phyloP scores from a whole-genome alignment of 1,284 basidiomycete species.

The Trichosporon faecale region DNA sequence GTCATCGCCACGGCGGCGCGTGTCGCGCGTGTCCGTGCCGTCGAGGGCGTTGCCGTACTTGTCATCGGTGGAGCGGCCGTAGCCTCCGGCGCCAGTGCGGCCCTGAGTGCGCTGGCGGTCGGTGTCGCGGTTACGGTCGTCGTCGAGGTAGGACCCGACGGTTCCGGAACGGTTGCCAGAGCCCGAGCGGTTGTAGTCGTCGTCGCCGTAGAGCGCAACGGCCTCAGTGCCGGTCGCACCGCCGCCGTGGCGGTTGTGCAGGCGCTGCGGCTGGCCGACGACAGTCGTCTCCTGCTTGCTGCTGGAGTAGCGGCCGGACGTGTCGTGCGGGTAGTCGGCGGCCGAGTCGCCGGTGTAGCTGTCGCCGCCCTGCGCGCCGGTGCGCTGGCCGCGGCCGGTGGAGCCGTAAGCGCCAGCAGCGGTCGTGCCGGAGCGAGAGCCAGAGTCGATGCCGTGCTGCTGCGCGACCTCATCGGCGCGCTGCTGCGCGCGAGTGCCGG shows the following conservation, averaged over 20 bases:
- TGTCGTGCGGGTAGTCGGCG: conserved; percentile 2
- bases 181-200: neutral
- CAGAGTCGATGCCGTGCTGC: neutral
- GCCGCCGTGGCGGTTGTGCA: conserved; percentile 9
- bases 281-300: conserved; percentile 6
- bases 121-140: neutral
- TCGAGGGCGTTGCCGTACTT: conserved; percentile 9
- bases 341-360: neutral
- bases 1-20: neutral
- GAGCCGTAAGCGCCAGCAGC: neutral
- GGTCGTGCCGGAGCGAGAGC: neutral
- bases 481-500: neutral
- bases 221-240: conserved; percentile 7
- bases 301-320: neutral
- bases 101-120: neutral
- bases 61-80: neutral
- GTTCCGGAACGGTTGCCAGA: neutral
- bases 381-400: neutral
- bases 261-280: conserved; percentile 4
- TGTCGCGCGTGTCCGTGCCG: conserved; percentile 3
- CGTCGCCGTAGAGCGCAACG: conserved; percentile 1
- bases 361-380: neutral
- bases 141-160: neutral
- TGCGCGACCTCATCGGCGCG: neutral
- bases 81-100: neutral